Evolutionary conservation across 2,329 filamentous ascomycete species (phyloP), one percentile per base, ranked within the genome.

Genomic region (Rugonectria rugulosa): DNA sequence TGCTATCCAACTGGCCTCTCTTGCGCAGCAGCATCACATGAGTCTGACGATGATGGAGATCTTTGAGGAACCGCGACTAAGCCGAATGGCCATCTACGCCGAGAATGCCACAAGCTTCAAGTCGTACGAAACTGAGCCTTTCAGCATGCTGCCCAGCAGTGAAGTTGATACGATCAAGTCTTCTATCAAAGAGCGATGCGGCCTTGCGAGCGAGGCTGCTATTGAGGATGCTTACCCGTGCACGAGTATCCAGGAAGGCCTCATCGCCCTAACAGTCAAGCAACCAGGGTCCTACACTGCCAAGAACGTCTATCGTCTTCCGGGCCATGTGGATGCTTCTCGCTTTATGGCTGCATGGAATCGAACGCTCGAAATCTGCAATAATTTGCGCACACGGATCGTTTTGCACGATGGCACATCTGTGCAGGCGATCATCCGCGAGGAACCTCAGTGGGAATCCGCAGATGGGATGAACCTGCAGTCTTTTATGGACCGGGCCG

Each of bases 1-100:
- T 1, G 79, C 79, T 2, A 84, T 82, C 75, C 78, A 75, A 54
- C 61, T 82, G 3, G 79, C 80, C 5, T 73, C 77, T n/a, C 71
- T 73, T 21, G 75, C 75, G 4, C 68, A 77, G 26, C 67, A 71
- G 21, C 67, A 73, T 19, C 74, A 72, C 1, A 61, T 80, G 26
- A 56, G 68, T 5, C 50, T 82, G 15, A 76, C 70, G 2, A 79
- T 82, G 1, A 73, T 74, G 1, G 72, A 77, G 21, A 74, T 81
- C 20, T 81, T 82, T 14, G 20, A 31, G 7, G 37, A 53, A 15
- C 48, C 47, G 7, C 47, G 47, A 10, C 36, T 50, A n/a, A 14
- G 15, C 14, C 21, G 26, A 2, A 11, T 50, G 2, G 37, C 47
- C n/a, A 23, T 27, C 20, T 66, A 65, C 57, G 62, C 67, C 53